Percentiles rank a stretch among this genome's conserved stretches.
Evolutionary conservation across 148 eudicot genomes (phyloP).

Genomic region (Cornus florida): DNA sequence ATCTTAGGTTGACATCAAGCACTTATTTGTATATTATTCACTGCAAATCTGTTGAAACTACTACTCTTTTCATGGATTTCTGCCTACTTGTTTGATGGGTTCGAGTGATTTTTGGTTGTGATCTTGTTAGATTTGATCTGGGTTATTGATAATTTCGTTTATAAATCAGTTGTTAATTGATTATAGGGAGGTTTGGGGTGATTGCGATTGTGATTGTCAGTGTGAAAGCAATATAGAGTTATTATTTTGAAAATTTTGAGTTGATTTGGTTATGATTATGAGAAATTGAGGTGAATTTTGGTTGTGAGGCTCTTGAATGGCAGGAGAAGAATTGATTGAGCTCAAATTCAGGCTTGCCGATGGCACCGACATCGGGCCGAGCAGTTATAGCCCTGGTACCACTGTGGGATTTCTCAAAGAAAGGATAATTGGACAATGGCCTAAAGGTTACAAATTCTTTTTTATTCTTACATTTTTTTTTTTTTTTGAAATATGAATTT

Average conservation of each 20-base stretch:
- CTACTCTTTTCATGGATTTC: not conserved
- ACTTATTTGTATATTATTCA: not conserved
- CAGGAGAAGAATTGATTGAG: conserved; percentile 72
- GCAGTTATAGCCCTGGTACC: conserved; percentile 55
- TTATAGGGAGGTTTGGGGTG: not conserved
- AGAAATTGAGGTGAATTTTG: conserved; percentile 23
- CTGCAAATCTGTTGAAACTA: not conserved
- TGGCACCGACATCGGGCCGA: conserved; percentile 87
- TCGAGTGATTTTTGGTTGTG: not conserved
- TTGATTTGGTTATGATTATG: conserved; percentile 18
- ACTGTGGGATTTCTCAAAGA: conserved; percentile 79
- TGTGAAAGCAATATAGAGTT: not conserved
- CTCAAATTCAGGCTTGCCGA: conserved; percentile 78
- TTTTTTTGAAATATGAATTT: not conserved
- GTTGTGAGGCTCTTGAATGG: conserved; percentile 41
- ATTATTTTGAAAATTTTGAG: not conserved
- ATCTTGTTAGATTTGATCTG: conserved; percentile 18
- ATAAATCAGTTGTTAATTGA: not conserved
- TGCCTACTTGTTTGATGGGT: not conserved
- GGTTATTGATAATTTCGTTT: conserved; percentile 1
- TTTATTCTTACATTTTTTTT: not conserved
- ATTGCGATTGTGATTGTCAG: not conserved
- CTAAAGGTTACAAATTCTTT: conserved; percentile 51
- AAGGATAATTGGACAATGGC: conserved; percentile 74
- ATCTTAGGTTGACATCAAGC: not conserved